Conservation (phyloP, 1,284 basidiomycete genomes). For the Cystobasidium sp. region DNA sequence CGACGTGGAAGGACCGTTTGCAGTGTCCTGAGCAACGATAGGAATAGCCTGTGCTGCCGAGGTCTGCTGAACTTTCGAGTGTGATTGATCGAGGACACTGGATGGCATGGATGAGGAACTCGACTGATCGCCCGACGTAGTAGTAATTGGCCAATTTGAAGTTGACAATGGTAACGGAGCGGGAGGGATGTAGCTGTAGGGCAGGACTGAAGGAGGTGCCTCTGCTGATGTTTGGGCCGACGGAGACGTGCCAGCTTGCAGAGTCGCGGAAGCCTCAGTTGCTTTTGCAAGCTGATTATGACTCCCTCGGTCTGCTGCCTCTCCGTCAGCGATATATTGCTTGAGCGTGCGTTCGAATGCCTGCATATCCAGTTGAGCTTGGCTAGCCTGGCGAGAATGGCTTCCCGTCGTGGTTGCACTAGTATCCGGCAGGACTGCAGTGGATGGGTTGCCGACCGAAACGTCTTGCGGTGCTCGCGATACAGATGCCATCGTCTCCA, state of each 20-base stretch:
- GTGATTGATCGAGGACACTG: neutral
- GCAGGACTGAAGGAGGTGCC: neutral
- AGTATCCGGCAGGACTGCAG: neutral
- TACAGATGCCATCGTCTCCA: constrained; percentile 26
- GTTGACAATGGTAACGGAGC: constrained; percentile 6
- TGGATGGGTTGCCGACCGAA: neutral
- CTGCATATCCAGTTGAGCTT: constrained; percentile 1
- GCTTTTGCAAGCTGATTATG: neutral
- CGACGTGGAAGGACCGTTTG: neutral
- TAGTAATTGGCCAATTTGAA: neutral
- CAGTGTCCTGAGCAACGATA: neutral
- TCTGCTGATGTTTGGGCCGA: neutral
- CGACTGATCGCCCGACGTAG: neutral
- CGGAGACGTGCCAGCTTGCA: neutral
- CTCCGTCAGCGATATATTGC: constrained; percentile 17
- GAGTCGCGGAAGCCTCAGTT: neutral
- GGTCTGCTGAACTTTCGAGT: neutral
- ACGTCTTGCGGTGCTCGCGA: constrained; percentile 14
- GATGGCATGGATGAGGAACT: neutral
- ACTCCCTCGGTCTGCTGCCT: neutral
- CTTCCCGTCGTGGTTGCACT: neutral
- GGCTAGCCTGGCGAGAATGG: neutral
- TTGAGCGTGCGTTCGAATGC: constrained; percentile 33
- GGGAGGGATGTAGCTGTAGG: constrained; percentile 1
- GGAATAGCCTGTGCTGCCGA: neutral